These are phyloP conservation scores for Spathaspora girioi DNA, from an alignment of 805 yeast species.

Conservation along the genomic window DNA sequence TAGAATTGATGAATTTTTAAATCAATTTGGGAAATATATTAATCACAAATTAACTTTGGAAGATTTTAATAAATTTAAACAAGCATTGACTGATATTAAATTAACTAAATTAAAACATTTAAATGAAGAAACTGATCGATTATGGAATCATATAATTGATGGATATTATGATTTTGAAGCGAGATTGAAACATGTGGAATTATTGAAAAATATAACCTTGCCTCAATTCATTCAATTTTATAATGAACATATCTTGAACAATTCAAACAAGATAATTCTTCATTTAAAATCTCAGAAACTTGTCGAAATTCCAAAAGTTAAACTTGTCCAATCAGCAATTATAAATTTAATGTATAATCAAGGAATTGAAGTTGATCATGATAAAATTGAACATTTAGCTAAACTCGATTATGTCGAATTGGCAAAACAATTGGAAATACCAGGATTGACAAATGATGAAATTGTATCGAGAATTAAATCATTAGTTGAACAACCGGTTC, in stretches of 20 bases:
- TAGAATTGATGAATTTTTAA: constrained; percentile 69
- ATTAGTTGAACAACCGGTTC: constrained; percentile 23
- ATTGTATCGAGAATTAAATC: constrained; percentile 2
- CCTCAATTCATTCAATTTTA: constrained; percentile 57
- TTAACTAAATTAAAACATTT: constrained; percentile 73
- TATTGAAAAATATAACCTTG: constrained; percentile 51
- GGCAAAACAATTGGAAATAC: background rate
- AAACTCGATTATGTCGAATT: background rate
- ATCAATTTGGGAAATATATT: constrained; percentile 42
- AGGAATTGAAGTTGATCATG: constrained; percentile 18
- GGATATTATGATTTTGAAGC: constrained; percentile 78
- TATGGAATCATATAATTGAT: constrained; percentile 62
- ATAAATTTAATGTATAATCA: constrained; percentile 21
- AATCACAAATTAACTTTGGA: constrained; percentile 48
- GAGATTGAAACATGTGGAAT: constrained; percentile 52
- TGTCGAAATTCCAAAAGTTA: constrained; percentile 15
- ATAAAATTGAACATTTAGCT: constrained; percentile 20
- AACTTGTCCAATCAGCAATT: constrained; percentile 22
- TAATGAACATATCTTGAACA: constrained; percentile 23
- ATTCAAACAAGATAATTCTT: constrained; percentile 19
- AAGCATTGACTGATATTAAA: constrained; percentile 63
- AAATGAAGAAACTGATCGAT: constrained; percentile 66
- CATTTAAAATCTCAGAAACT: constrained; percentile 51
- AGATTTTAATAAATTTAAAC: constrained; percentile 66
- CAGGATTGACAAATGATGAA: constrained; percentile 2